A percentile compares a stretch with the other conserved stretches of the same genome.
Conservation (phyloP, 106 monocot species). For the Acorus calamus region DNA sequence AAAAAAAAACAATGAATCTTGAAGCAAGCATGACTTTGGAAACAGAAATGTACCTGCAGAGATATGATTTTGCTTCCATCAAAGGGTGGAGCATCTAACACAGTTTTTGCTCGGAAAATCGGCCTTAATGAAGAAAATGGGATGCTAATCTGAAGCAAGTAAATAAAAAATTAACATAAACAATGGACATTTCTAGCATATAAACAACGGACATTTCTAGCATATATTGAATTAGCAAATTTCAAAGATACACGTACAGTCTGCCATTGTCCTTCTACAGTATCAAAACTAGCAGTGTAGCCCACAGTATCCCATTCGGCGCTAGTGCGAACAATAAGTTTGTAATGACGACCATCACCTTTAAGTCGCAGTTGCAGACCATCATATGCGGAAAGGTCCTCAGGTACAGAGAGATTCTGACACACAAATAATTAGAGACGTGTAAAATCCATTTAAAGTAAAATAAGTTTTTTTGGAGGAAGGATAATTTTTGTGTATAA, state of each 20-base stretch:
- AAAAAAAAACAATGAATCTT: not conserved
- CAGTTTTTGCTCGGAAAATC: slow-evolving; percentile 75
- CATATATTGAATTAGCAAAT: not conserved
- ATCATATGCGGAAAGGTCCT: slow-evolving; percentile 95
- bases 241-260: slow-evolving; percentile 30
- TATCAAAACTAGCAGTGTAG: slow-evolving; percentile 87
- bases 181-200: too few relatives aligned
- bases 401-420: slow-evolving; percentile 81
- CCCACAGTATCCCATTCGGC: slow-evolving; percentile 88
- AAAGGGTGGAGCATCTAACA: slow-evolving; percentile 67
- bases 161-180: not conserved
- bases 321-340: slow-evolving; percentile 78
- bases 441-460: not conserved
- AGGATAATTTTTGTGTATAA: too few relatives aligned
- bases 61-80: slow-evolving; percentile 66
- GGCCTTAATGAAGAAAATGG: slow-evolving; percentile 83
- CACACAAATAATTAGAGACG: not conserved
- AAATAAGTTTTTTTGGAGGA: not conserved
- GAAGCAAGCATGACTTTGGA: not conserved
- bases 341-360: slow-evolving; percentile 84
- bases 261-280: slow-evolving; percentile 72
- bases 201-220: too few relatives aligned
- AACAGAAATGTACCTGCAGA: slow-evolving; percentile 41
- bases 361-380: slow-evolving; percentile 76
- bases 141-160: slow-evolving; percentile 52